Evolutionary conservation across 2,329 filamentous ascomycete species (phyloP).

Genomic region (Colletotrichum liaoningense): DNA sequence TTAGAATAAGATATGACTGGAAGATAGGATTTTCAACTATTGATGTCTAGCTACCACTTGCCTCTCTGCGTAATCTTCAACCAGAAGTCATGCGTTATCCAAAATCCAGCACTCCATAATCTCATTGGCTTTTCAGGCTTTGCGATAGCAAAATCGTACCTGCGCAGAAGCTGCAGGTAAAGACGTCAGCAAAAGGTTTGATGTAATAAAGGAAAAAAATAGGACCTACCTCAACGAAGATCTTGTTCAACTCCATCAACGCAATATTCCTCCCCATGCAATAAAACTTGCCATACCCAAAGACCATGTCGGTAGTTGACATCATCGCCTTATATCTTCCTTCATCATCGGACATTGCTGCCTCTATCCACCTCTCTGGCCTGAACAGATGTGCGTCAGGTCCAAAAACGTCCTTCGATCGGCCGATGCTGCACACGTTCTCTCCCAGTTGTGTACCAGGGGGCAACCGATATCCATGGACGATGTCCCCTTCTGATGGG

Average conservation of each 20-base stretch:
- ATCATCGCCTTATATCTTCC: constrained; percentile 48
- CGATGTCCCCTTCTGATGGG: constrained; percentile 50
- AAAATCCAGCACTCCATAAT: constrained; percentile 37
- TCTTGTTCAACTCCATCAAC: constrained; percentile 56
- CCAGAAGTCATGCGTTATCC: constrained; percentile 40
- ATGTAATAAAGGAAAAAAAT: constrained; percentile 35
- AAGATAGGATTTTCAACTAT: no score
- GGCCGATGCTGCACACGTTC: constrained; percentile 51
- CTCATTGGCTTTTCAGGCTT: constrained; percentile 36
- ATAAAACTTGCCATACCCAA: constrained; percentile 53
- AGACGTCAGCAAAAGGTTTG: fast-evolving
- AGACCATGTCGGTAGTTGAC: constrained; percentile 53
- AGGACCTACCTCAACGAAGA: constrained; percentile 53
- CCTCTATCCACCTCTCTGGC: constrained; percentile 60
- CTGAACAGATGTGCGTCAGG: constrained; percentile 56
- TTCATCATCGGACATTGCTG: constrained; percentile 42
- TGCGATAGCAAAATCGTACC: constrained; percentile 38
- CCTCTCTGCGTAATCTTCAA: constrained; percentile 32
- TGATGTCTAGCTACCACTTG: background rate
- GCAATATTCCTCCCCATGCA: constrained; percentile 59
- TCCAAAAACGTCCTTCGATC: constrained; percentile 56
- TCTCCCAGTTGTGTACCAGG: constrained; percentile 53
- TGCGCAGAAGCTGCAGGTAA: constrained; percentile 36
- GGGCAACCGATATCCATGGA: constrained; percentile 50
- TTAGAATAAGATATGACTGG: no score